Evolutionary conservation across 1,284 basidiomycete species (phyloP), one percentile per base, ranked within the genome.

Genomic region (Cryptococcus wingfieldii): DNA sequence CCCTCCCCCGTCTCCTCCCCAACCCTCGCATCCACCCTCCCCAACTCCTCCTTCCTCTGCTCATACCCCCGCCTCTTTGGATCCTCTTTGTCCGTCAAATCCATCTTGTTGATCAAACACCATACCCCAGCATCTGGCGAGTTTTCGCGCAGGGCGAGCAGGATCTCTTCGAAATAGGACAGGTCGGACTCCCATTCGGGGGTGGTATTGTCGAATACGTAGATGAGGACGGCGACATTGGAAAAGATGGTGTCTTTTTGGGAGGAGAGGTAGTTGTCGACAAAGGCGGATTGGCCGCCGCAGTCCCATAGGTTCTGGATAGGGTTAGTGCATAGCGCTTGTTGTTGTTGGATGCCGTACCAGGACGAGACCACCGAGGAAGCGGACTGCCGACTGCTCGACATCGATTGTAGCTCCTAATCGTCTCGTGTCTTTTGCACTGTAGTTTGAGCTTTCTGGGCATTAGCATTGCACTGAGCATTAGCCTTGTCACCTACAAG

Each of bases 21-120:
- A 31, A 72, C 64, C 79, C 83, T 53, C 56, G 75, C 70, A 62
- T 86, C 87, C 13, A 84, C 84, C 55, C 83, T 82, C 65, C 83
- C 77, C 55, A 92, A 76, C 63, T 89, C 88, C 59, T 80, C 80
- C 59, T 79, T 81, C 77, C 86, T 88, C 77, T 84, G 83, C 49
- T 83, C 83, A 64, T 90, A 87, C 31, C 84, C 79, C 37, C 73
- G 74, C 47, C 79, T 77, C 59, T 83, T 77, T 38, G 83, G 80
- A 51, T 85, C 70, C 51, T 77, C 84, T 62, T 86, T 81, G 51
- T 74, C 72, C 39, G 82, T 78, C 39, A 84, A 63, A 67, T 84
- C 95, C 92, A 98, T 98, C 83, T 99, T 99, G 79, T 99, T 95
- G 51, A 98, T 82, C 10, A 98, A 81, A 47, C 95, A 81, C 77